Evolutionary conservation across 805 yeast species (phyloP).

Genomic region (Saccharomyces mikatae): DNA sequence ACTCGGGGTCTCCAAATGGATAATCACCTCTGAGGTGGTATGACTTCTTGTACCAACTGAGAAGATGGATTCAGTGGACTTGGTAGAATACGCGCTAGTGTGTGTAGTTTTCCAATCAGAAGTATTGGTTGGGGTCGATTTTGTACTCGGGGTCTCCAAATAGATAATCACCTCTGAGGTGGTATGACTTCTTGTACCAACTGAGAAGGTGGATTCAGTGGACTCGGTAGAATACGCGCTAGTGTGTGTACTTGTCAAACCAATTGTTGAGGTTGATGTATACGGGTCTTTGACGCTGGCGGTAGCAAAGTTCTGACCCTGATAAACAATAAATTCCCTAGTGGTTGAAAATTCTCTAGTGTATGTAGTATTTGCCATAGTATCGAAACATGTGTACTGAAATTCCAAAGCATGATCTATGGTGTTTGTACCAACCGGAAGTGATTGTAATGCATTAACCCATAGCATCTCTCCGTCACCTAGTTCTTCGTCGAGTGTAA

Average conservation of each 20-base stretch:
- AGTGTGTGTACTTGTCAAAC: slow-evolving; percentile 6
- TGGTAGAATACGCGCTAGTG: slow-evolving; percentile 16
- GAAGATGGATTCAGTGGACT: slow-evolving; percentile 10
- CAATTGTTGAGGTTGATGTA: slow-evolving; percentile 6
- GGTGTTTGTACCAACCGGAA: slow-evolving; percentile 15
- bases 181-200: neutral
- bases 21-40: slow-evolving; percentile 1
- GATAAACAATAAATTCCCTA: slow-evolving; percentile 9
- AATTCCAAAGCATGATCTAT: slow-evolving; percentile 16
- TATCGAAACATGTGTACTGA: slow-evolving; percentile 23
- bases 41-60: slow-evolving; percentile 5
- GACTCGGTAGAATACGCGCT: slow-evolving; percentile 6
- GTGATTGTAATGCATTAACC: slow-evolving; percentile 29
- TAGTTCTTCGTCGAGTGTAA: slow-evolving; percentile 13
- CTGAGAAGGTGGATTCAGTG: slow-evolving; percentile 1
- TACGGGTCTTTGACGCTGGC: slow-evolving; percentile 2
- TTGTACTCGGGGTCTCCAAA: neutral
- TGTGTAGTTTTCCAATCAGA: slow-evolving; percentile 14
- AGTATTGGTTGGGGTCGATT: slow-evolving; percentile 6
- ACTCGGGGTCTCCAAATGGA: neutral
- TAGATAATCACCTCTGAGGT: slow-evolving; percentile 1
- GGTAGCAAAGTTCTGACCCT: slow-evolving; percentile 14
- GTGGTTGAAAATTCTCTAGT: slow-evolving; percentile 10
- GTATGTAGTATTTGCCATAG: slow-evolving; percentile 19
- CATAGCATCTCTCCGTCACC: slow-evolving; percentile 26